Evolutionary conservation across 331 rosid genomes (phyloP).

Genomic region (Malus hybrid): DNA sequence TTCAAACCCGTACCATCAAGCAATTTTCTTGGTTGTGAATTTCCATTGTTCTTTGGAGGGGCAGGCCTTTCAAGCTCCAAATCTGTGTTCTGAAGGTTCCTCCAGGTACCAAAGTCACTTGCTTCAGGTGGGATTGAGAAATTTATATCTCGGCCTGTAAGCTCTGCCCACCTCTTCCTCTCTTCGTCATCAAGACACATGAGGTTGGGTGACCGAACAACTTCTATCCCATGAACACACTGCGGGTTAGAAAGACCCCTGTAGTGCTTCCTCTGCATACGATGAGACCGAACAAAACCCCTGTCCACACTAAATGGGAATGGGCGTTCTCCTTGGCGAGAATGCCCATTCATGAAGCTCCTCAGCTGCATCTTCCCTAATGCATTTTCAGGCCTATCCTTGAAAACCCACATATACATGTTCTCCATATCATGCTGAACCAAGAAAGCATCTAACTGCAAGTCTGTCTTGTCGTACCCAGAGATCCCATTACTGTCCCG

Average conservation of each 20-base stretch:
- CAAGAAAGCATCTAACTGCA: slow-evolving; percentile 32
- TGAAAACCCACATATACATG: slow-evolving; percentile 51
- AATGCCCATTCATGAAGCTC: slow-evolving; percentile 44
- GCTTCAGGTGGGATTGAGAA: slow-evolving; percentile 31
- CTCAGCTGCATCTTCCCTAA: slow-evolving; percentile 47
- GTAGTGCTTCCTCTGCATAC: slow-evolving; percentile 47
- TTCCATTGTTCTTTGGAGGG: slow-evolving; percentile 13
- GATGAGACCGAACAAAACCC: slow-evolving; percentile 45
- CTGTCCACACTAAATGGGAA: slow-evolving; percentile 39
- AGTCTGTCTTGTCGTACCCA: slow-evolving; percentile 34
- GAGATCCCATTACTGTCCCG: slow-evolving; percentile 32
- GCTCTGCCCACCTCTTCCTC: slow-evolving; percentile 44
- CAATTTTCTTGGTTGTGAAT: slow-evolving; percentile 24
- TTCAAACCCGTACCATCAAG: slow-evolving; percentile 34
- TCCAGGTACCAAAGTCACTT: slow-evolving; percentile 35
- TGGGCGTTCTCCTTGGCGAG: slow-evolving; percentile 44
- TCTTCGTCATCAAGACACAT: slow-evolving; percentile 35
- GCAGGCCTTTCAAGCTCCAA: slow-evolving; percentile 31
- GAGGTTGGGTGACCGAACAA: slow-evolving; percentile 33
- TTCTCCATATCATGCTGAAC: slow-evolving; percentile 52
- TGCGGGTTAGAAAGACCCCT: slow-evolving; percentile 45
- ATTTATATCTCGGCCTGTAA: slow-evolving; percentile 39
- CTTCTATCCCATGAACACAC: slow-evolving; percentile 39
- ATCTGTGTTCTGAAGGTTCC: slow-evolving; percentile 30
- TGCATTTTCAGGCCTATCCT: slow-evolving; percentile 43